phyloP scores from a whole-genome alignment of 805 yeast species.

The Candida boleticola region DNA sequence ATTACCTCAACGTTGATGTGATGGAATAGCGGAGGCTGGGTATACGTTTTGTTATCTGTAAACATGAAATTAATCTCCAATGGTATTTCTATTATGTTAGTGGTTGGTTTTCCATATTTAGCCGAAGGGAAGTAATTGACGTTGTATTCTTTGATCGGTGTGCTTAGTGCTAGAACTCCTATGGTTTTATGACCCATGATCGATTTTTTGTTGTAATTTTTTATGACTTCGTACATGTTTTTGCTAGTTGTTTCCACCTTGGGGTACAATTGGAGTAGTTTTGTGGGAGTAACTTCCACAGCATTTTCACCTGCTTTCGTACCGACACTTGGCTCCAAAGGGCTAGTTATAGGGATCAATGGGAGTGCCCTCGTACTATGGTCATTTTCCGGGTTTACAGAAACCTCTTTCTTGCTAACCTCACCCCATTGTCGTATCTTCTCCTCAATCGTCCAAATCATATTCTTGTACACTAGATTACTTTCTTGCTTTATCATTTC shows the following conservation, averaged over 20 bases:
- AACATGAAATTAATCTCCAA: slow-evolving; percentile 26
- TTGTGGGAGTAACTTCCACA: background rate
- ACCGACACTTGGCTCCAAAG: background rate
- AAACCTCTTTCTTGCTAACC: background rate
- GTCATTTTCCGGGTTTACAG: background rate
- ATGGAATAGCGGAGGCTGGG: slow-evolving; percentile 23
- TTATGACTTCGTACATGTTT: slow-evolving; percentile 24
- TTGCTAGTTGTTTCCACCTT: background rate
- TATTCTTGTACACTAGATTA: slow-evolving; percentile 26
- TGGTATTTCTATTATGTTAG: slow-evolving; percentile 25
- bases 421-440: slow-evolving; percentile 15
- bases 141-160: slow-evolving; percentile 28
- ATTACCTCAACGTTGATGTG: slow-evolving; percentile 29
- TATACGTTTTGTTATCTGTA: slow-evolving; percentile 14
- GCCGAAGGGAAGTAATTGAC: slow-evolving; percentile 23
- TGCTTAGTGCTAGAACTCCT: slow-evolving; percentile 32
- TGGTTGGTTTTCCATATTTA: slow-evolving; percentile 12
- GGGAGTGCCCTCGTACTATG: no score
- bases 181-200: slow-evolving; percentile 28
- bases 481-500: slow-evolving; percentile 33
- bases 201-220: slow-evolving; percentile 28
- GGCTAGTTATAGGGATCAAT: background rate
- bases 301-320: slow-evolving; percentile 6
- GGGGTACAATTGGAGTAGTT: background rate
- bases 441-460: slow-evolving; percentile 27